phyloP scores from a whole-genome alignment of 305 asterid species.

The Solanum hybrid region DNA sequence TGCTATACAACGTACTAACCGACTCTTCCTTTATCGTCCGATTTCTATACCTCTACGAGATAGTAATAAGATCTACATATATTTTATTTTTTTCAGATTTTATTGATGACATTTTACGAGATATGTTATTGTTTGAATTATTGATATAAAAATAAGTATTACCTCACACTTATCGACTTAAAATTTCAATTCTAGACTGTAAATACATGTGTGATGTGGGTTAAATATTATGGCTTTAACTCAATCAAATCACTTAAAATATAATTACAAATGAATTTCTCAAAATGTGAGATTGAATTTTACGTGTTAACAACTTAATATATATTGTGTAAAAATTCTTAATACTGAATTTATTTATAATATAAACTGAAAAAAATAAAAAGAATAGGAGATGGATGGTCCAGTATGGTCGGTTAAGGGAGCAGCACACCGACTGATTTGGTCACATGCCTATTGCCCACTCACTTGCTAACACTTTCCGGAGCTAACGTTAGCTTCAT shows the following conservation, averaged over 20 bases:
- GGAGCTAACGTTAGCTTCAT: not conserved
- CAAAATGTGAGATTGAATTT: not conserved
- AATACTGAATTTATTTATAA: not conserved
- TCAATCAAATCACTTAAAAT: not conserved
- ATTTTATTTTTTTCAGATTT: too few species aligned
- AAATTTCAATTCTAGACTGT: too few species aligned
- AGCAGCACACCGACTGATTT: not conserved
- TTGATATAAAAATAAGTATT: too few species aligned
- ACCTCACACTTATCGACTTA: not conserved
- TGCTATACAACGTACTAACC: not conserved
- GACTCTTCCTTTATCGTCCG: not conserved
- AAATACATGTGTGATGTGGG: too few species aligned
- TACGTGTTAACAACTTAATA: not conserved
- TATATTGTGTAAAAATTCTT: too few species aligned
- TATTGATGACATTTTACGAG: too few species aligned
- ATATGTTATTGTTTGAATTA: too few species aligned
- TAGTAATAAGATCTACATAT: too few species aligned
- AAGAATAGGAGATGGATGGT: not conserved
- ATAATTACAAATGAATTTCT: too few species aligned
- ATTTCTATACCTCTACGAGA: too few species aligned
- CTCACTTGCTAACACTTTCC: not conserved
- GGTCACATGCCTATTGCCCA: not conserved
- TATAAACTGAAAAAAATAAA: not conserved
- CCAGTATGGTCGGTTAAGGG: not conserved
- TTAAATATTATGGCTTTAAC: too few species aligned